These are phyloP conservation scores for Ceriops tagal DNA, from an alignment of 345 rosid species.

Conservation along the genomic window DNA sequence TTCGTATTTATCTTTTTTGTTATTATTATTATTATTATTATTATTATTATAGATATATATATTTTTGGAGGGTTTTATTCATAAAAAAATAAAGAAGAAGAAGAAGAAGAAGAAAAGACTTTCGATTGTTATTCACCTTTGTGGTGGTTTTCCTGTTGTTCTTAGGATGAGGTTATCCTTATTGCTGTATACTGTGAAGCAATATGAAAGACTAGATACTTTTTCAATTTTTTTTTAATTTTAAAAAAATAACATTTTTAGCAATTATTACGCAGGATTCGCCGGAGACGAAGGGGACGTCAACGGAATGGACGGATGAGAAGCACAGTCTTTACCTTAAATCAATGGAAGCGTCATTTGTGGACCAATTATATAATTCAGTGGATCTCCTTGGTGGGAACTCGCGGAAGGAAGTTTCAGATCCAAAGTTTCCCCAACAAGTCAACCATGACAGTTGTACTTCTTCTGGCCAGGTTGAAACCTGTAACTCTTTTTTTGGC, in stretches of 20 bases:
- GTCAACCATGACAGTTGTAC: slow-evolving; percentile 11
- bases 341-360: slow-evolving; percentile 90
- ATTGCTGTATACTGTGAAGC: too few species aligned
- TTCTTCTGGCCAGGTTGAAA: slow-evolving; percentile 61
- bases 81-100: too few species aligned
- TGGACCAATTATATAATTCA: slow-evolving; percentile 60
- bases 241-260: too few species aligned
- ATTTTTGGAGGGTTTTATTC: too few species aligned
- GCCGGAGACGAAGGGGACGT: slow-evolving; percentile 26
- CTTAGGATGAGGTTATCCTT: too few species aligned
- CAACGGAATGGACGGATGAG: slow-evolving; percentile 82
- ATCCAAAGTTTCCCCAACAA: slow-evolving; percentile 26
- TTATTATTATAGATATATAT: too few species aligned
- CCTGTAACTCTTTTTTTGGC: neutral
- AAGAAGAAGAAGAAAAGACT: too few species aligned
- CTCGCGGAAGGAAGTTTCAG: slow-evolving; percentile 30
- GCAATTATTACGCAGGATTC: slow-evolving; percentile 29
- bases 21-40: neutral
- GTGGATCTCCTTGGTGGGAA: slow-evolving; percentile 36
- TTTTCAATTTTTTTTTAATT: too few species aligned
- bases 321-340: slow-evolving; percentile 82
- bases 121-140: too few species aligned
- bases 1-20: neutral
- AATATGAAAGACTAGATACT: too few species aligned
- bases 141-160: too few species aligned